Evolutionary conservation across 352 stramenopile species (phyloP), one percentile per base, ranked within the genome.

Genomic region (Pythium rhizo-oryzae): DNA sequence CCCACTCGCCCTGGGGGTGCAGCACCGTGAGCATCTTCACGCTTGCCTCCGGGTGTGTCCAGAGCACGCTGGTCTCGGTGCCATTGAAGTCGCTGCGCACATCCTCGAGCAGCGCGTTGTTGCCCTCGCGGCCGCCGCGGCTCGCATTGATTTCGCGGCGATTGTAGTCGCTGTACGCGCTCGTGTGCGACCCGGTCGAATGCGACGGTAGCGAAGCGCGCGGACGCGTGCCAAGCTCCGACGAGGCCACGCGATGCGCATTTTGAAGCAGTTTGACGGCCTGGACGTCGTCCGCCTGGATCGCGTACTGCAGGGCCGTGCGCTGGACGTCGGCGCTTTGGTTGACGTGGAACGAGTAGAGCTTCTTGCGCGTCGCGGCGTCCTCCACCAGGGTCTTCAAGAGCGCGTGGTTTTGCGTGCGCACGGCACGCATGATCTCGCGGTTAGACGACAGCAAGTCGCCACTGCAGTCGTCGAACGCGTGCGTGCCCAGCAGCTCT

Each of bases 111-210:
- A 93, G 63, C 12, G 85, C 85, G 15, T 92, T 92, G 54, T 91
- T 91, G 46, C 85, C 85, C 69, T 93, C 85, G 59, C 87, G 89
- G 6, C 85, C 85, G 9, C 83, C 85, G 8, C 85, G 85, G 74
- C 85, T 93, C 23, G 85, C 85, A 52, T 93, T 93, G 59, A 93
- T 86, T 4, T 82, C 81, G 11, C 85, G 77, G 1, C 85, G 81
- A 59, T 93, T 92, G 66, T 93, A 93, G 55, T 93, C 85, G 60
- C 85, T 93, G 65, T 75, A 93, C 18, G 74, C 55, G 62, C 85
- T 93, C n/a, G 85, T 92, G 59, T 93, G 85, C 47, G 80, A 74
- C 1, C 85, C 85, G 0, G 85, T 93, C 19, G 82, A 90, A 53
- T 92, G 83, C 8, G 83, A 82, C 16, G 80, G 80, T 15, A 93